Conservation (phyloP, 495 filamentous ascomycete genomes). For the Neurospora hispaniola region DNA sequence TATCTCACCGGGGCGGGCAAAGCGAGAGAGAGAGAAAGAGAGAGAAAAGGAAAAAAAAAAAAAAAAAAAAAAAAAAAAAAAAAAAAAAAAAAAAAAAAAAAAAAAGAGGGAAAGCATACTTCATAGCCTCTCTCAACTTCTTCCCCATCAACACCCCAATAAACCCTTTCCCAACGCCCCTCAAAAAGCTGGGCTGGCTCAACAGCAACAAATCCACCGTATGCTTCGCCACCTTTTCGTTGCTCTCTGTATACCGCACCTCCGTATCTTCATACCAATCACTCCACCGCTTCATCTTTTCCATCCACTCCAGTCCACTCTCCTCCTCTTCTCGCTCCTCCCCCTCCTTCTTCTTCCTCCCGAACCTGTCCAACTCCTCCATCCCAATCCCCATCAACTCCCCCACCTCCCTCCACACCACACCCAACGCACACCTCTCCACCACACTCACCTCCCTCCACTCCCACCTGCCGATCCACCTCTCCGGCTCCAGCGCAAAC, state of each 20-base stretch:
- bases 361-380: slow-evolving; percentile 5
- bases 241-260: slow-evolving; percentile 49
- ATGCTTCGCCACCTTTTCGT: slow-evolving; percentile 43
- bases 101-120: slow-evolving; percentile 28
- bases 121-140: slow-evolving; percentile 47
- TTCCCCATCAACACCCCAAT: slow-evolving; percentile 49
- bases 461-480: slow-evolving; percentile 26
- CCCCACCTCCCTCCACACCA: slow-evolving; percentile 30
- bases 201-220: slow-evolving; percentile 44
- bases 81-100: background rate
- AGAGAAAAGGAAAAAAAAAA: too few species aligned
- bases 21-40: too few species aligned
- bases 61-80: background rate
- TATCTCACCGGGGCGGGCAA: too few species aligned
- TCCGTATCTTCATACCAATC: slow-evolving; percentile 37
- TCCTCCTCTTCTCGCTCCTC: slow-evolving; percentile 32
- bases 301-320: slow-evolving; percentile 51
- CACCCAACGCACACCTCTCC: slow-evolving; percentile 33
- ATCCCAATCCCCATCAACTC: slow-evolving; percentile 34
- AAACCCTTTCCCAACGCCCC: slow-evolving; percentile 32
- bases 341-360: background rate
- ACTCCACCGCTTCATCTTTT: slow-evolving; percentile 46
- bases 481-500: slow-evolving; percentile 27
- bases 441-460: slow-evolving; percentile 33
- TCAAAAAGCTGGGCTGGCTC: slow-evolving; percentile 35